A percentile compares a stretch with the other conserved stretches of the same genome.
These are phyloP conservation scores for Myriosclerotinia curreyana DNA, from an alignment of 2,329 filamentous ascomycete genomes.

Conservation along the genomic window DNA sequence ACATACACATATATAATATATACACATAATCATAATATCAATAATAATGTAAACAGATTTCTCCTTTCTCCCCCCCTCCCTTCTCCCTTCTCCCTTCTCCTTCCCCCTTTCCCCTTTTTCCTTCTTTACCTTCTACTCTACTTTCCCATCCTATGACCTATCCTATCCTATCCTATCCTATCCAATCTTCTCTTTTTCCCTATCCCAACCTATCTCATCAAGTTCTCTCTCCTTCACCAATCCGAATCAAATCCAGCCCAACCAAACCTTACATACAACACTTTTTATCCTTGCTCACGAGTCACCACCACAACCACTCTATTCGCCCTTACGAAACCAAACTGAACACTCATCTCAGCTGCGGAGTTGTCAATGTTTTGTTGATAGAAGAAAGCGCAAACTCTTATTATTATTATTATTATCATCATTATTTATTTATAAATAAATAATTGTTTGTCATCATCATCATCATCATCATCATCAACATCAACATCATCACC, in stretches of 20 bases:
- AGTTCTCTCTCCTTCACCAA: neutral
- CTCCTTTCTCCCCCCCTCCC: neutral
- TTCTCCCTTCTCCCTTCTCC: too few species aligned
- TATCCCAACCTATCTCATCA: neutral
- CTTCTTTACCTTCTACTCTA: neutral
- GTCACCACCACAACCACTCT: neutral
- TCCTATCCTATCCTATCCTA: neutral
- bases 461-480: too few species aligned
- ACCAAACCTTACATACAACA: neutral
- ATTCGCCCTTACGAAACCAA: neutral
- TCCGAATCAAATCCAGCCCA: neutral
- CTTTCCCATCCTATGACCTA: neutral
- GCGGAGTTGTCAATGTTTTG: neutral
- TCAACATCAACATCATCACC: neutral
- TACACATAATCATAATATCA: neutral
- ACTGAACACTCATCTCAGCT: neutral
- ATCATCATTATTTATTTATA: too few species aligned
- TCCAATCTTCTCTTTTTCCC: neutral
- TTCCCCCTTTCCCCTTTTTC: neutral
- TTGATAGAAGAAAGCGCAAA: neutral
- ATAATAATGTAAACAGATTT: neutral
- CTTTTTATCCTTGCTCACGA: neutral
- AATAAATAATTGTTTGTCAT: too few species aligned
- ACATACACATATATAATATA: neutral
- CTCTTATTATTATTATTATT: too few species aligned